These are phyloP conservation scores for Ustilago lituana DNA, from an alignment of 1,284 basidiomycete genomes.

Conservation along the genomic window DNA sequence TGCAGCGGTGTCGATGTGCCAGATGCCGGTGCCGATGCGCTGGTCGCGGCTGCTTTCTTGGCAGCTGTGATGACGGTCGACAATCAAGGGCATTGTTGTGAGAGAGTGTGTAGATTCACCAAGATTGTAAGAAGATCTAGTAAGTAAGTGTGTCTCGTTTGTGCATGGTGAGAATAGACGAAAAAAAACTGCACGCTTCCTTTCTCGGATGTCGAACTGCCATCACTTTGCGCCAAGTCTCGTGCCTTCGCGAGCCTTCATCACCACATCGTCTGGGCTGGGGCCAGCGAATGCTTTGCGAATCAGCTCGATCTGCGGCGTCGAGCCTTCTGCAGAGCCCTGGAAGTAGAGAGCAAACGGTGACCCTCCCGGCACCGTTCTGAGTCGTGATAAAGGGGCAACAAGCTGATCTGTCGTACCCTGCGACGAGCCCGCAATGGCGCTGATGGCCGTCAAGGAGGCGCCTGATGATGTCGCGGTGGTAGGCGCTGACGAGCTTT, in stretches of 20 bases:
- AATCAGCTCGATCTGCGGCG: constrained; percentile 32
- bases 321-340: constrained; percentile 8
- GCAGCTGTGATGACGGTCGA: constrained; percentile 15
- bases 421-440: constrained; percentile 22
- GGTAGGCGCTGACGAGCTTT: neutral
- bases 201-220: too few species aligned
- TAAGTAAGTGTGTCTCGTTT: constrained; percentile 4
- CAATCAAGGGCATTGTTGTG: too few species aligned
- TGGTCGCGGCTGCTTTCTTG: constrained; percentile 41
- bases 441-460: constrained; percentile 13
- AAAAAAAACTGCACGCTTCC: too few species aligned
- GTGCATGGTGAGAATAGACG: too few species aligned
- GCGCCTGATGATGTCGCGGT: neutral
- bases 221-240: constrained; percentile 51
- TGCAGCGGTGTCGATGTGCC: constrained; percentile 47
- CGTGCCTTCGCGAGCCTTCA: constrained; percentile 81
- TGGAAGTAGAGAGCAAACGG: constrained; percentile 42
- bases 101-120: too few species aligned
- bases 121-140: neutral
- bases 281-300: constrained; percentile 75
- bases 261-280: constrained; percentile 86
- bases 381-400: constrained; percentile 14
- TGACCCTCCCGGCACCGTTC: constrained; percentile 37
- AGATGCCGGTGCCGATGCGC: constrained; percentile 33
- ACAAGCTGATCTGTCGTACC: constrained; percentile 22